Percentiles rank a stretch among this genome's conserved stretches.
These are phyloP conservation scores for Cocos nucifera DNA, from an alignment of 176 grass and related monocot species.

Conservation along the genomic window DNA sequence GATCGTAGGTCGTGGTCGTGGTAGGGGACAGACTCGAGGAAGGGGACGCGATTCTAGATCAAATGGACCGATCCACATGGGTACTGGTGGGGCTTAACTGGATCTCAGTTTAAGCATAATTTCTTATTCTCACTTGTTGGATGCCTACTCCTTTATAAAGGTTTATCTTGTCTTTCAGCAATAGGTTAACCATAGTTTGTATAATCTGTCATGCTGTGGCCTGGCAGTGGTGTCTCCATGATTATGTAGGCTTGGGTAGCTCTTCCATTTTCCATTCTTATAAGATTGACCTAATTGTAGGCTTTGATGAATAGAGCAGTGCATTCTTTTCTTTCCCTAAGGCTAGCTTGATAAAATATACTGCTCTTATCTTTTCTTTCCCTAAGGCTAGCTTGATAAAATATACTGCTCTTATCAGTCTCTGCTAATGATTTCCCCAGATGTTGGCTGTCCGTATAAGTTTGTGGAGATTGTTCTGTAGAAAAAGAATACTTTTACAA, in stretches of 20 bases:
- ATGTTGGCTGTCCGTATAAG: too few species aligned
- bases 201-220: slow-evolving; percentile 58
- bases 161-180: slow-evolving; percentile 45
- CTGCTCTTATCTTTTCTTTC: slow-evolving; percentile 35
- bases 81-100: slow-evolving; percentile 22
- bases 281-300: slow-evolving; percentile 73
- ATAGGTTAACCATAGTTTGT: slow-evolving; percentile 52
- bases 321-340: slow-evolving; percentile 67
- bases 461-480: too few species aligned
- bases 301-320: slow-evolving; percentile 65
- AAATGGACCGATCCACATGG: slow-evolving; percentile 27
- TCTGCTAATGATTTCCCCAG: too few species aligned
- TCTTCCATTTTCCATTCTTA: slow-evolving; percentile 8
- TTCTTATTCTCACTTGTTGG: slow-evolving; percentile 23
- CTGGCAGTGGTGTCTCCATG: slow-evolving; percentile 50
- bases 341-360: too few species aligned
- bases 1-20: slow-evolving; percentile 43
- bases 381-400: background rate
- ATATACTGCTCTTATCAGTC: too few species aligned
- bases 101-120: background rate
- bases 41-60: slow-evolving; percentile 33
- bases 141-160: slow-evolving; percentile 72
- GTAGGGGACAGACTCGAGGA: slow-evolving; percentile 45
- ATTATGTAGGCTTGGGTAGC: slow-evolving; percentile 52
- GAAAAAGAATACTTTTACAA: too few species aligned